Conservation (phyloP, 257 asterid genomes). For the Solanum neorickii region DNA sequence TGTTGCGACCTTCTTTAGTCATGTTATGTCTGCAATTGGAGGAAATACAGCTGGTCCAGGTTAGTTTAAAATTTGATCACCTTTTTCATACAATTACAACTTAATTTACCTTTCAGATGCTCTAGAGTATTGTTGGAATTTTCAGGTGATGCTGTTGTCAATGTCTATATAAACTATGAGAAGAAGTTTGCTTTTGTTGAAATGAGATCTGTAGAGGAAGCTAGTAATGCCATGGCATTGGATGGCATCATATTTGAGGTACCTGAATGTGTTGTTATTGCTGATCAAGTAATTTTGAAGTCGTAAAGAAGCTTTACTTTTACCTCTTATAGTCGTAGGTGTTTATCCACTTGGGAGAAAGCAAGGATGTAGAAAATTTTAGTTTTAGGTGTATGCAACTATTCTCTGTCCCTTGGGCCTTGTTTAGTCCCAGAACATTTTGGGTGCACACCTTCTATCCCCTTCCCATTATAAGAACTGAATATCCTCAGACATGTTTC, state of each 20-base stretch:
- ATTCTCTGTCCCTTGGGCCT: neutral
- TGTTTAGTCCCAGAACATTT: neutral
- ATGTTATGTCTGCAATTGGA: slow-evolving; percentile 91
- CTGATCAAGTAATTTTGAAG: neutral
- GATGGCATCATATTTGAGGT: slow-evolving; percentile 98
- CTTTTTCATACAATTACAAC: neutral
- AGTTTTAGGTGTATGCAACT: neutral
- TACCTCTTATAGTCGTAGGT: neutral
- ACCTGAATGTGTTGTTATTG: neutral
- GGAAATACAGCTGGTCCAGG: slow-evolving; percentile 99
- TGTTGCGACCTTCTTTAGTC: slow-evolving; percentile 83
- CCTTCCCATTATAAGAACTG: neutral
- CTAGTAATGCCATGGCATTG: slow-evolving; percentile 96
- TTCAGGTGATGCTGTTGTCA: slow-evolving; percentile 95
- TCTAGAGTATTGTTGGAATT: neutral
- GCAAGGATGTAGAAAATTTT: neutral
- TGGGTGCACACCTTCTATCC: neutral
- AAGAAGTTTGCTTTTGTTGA: slow-evolving; percentile 96
- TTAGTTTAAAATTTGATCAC: slow-evolving; percentile 8
- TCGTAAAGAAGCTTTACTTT: neutral
- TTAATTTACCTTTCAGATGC: neutral
- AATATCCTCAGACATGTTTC: neutral
- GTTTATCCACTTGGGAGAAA: neutral
- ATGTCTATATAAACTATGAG: slow-evolving; percentile 88
- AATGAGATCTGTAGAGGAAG: slow-evolving; percentile 98